Conservation (phyloP, 1,284 basidiomycete genomes). For the Apiotrichum siamense region DNA sequence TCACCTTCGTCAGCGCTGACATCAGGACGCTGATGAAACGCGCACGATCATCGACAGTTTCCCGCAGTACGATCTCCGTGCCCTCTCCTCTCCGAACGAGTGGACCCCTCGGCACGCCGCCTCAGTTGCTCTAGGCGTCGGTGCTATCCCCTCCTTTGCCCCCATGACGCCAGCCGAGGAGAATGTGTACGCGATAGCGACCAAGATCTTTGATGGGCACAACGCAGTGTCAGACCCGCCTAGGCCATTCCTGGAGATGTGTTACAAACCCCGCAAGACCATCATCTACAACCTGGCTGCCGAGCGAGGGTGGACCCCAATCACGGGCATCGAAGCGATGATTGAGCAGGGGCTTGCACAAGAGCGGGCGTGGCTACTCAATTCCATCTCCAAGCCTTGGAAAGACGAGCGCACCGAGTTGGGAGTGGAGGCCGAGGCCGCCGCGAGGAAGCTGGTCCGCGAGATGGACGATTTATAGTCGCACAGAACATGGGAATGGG, state of each 20-base stretch:
- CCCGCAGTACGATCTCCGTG: slow-evolving; percentile 5
- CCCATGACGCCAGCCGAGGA: slow-evolving; percentile 9
- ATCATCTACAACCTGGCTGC: slow-evolving; percentile 29
- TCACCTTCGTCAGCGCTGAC: not conserved
- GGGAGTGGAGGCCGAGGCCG: too few relatives aligned
- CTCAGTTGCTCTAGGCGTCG: slow-evolving; percentile 12
- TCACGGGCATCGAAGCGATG: slow-evolving; percentile 39
- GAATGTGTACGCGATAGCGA: slow-evolving; percentile 16
- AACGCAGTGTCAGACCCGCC: not conserved
- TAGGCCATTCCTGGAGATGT: slow-evolving; percentile 43
- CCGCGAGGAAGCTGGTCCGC: too few relatives aligned
- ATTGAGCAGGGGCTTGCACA: slow-evolving; percentile 45
- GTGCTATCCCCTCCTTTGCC: slow-evolving; percentile 16
- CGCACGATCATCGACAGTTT: not conserved
- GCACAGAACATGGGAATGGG: too few relatives aligned
- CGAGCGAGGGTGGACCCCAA: slow-evolving; percentile 24
- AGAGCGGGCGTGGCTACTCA: slow-evolving; percentile 34
- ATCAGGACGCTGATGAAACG: slow-evolving; percentile 9
- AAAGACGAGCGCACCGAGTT: too few relatives aligned
- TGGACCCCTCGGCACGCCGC: not conserved
- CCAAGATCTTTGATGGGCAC: not conserved
- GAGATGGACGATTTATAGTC: too few relatives aligned
- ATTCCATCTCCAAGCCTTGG: too few relatives aligned
- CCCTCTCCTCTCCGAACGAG: not conserved
- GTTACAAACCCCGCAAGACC: slow-evolving; percentile 44